Evolutionary conservation across 1,139 yeast species (phyloP).

Genomic region (Yamadazyma kanchanaburiensis): DNA sequence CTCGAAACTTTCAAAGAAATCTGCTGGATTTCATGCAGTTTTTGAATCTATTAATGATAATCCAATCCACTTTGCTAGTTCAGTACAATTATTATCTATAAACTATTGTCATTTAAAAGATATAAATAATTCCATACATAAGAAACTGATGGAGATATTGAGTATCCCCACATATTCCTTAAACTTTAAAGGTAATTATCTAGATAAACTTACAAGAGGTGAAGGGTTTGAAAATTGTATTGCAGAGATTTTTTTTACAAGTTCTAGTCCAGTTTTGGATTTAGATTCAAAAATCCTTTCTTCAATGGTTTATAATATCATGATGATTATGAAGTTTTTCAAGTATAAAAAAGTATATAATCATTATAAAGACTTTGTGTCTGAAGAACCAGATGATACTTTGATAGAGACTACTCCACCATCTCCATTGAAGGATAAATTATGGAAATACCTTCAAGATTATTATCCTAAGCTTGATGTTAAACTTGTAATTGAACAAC

Average conservation of each 20-base stretch:
- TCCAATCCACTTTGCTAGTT: conserved; percentile 50
- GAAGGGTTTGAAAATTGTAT: conserved; percentile 37
- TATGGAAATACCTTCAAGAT: conserved; percentile 32
- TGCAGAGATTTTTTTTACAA: conserved; percentile 37
- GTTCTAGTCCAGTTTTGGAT: conserved; percentile 48
- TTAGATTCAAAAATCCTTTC: conserved; percentile 46
- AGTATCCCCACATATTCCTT: conserved; percentile 51
- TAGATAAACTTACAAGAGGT: conserved; percentile 33
- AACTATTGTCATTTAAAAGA: conserved; percentile 20
- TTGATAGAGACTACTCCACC: conserved; percentile 2
- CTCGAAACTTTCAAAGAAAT: conserved; percentile 26
- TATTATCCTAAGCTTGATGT: conserved; percentile 42
- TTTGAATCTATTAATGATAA: conserved; percentile 46
- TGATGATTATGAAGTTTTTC: conserved; percentile 28
- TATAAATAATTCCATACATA: conserved; percentile 14
- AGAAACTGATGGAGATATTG: conserved; percentile 33
- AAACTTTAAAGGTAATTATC: conserved; percentile 53
- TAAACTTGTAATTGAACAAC: conserved; percentile 43
- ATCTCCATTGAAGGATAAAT: conserved; percentile 9
- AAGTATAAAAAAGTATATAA: conserved; percentile 21
- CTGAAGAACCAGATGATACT: conserved; percentile 7
- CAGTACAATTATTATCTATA: conserved; percentile 41
- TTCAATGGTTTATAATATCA: conserved; percentile 34
- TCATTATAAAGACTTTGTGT: conserved; percentile 9
- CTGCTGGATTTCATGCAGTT: conserved; percentile 61